Conservation (phyloP, 2,329 filamentous ascomycete genomes). For the Trichophyton verrucosum region DNA sequence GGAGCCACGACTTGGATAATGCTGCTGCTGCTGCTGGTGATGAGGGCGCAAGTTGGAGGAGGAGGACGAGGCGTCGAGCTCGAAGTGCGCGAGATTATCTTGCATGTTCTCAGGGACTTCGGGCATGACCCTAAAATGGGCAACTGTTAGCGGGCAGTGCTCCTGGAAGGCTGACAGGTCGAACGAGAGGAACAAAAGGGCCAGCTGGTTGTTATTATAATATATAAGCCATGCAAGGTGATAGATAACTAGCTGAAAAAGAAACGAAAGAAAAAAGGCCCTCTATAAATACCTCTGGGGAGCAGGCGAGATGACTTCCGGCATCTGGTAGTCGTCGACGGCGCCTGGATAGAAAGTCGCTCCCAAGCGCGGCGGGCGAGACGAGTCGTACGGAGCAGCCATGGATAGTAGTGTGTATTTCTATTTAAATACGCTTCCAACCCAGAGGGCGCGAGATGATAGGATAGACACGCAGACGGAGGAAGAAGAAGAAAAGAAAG, state of each 20-base stretch:
- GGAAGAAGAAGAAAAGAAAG: neutral
- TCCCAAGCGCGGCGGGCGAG: slow-evolving; percentile 34
- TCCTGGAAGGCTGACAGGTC: neutral
- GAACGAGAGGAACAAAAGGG: neutral
- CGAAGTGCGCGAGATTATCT: slow-evolving; percentile 80
- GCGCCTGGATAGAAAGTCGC: slow-evolving; percentile 59
- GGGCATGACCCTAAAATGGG: slow-evolving; percentile 61
- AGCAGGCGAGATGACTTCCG: slow-evolving; percentile 56
- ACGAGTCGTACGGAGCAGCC: slow-evolving; percentile 27
- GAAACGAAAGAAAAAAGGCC: neutral
- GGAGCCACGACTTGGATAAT: slow-evolving; percentile 27
- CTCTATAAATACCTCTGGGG: slow-evolving; percentile 50
- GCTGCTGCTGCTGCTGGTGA: slow-evolving; percentile 16
- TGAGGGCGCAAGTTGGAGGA: slow-evolving; percentile 24
- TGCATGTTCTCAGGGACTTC: slow-evolving; percentile 96
- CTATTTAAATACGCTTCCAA: neutral
- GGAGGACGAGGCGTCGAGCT: slow-evolving; percentile 54
- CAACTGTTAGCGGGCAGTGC: neutral
- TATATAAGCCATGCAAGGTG: no score
- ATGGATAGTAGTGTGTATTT: slow-evolving; percentile 14
- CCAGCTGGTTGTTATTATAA: neutral
- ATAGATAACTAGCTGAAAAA: neutral
- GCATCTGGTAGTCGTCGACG: slow-evolving; percentile 57
- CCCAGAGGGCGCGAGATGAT: neutral
- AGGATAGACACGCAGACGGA: neutral